phyloP scores from a whole-genome alignment of 495 filamentous ascomycete genomes.

The Talaromyces wortmannii region DNA sequence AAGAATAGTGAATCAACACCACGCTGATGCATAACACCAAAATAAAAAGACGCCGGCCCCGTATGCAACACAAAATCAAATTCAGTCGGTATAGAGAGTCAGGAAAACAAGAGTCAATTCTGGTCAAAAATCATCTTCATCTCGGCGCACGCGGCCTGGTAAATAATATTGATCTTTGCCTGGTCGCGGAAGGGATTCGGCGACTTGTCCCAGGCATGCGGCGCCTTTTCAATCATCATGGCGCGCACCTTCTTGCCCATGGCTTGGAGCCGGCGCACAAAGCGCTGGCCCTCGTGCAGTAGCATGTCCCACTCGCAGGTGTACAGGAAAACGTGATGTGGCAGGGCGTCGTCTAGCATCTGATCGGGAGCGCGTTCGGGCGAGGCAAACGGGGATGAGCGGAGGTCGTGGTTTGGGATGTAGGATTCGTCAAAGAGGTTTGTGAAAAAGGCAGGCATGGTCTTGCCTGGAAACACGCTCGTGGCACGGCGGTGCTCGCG shows the following conservation, averaged over 20 bases:
- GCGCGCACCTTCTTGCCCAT: slow-evolving; percentile 62
- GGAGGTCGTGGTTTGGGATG: slow-evolving; percentile 46
- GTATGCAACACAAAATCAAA: not conserved
- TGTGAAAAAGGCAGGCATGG: slow-evolving; percentile 67
- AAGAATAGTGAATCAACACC: too few relatives aligned
- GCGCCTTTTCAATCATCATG: slow-evolving; percentile 63
- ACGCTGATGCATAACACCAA: too few relatives aligned
- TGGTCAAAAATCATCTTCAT: slow-evolving; percentile 37
- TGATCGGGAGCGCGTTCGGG: slow-evolving; percentile 54
- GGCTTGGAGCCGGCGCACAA: slow-evolving; percentile 55
- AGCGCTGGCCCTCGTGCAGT: slow-evolving; percentile 63
- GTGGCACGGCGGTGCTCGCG: slow-evolving; percentile 66
- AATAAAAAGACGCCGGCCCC: too few relatives aligned
- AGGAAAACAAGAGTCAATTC: slow-evolving; percentile 8
- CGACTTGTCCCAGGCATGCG: slow-evolving; percentile 84
- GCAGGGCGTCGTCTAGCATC: slow-evolving; percentile 43
- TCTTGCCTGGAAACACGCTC: slow-evolving; percentile 60
- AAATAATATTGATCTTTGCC: slow-evolving; percentile 28
- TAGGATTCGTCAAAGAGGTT: slow-evolving; percentile 84
- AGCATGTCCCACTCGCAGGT: slow-evolving; percentile 93
- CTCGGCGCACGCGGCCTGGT: slow-evolving; percentile 35
- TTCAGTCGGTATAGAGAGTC: not conserved
- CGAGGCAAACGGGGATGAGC: slow-evolving; percentile 52
- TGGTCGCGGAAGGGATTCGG: slow-evolving; percentile 67
- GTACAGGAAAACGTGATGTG: slow-evolving; percentile 62